Base-by-base conservation (phyloP, 2,329 filamentous ascomycete species). In the Davidsoniella neocaledoniae region DNA sequence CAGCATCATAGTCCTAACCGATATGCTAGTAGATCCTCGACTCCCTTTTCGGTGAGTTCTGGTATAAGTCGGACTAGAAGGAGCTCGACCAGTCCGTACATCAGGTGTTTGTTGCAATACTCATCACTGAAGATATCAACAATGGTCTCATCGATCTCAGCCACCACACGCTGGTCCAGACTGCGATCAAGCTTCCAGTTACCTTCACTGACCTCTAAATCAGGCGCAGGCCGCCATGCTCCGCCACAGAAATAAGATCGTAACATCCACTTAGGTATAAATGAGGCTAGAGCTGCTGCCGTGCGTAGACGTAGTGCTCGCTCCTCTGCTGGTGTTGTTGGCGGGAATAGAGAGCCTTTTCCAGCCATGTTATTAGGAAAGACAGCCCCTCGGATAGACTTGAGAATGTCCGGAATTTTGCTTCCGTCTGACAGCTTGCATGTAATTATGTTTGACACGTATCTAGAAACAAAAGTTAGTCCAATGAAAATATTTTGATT, bases 81-180 rank as follows among this genome's bases (percentile, higher is more conserved):
- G 52, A 90, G 66, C 66, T 98, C 91, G 33, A 96, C 66, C 44
- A 91, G 70, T 42, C 77, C 72, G 60, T 94, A 94, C 57, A 94
- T 68, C 29, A 96, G 68, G 66, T 95, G 87, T 67, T 88, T 93
- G 66, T 98, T 98, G 65, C 87, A 82, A 66, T 94, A 94, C 47
- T 74, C 70, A 64, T 95, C 87, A 14, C 75, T 76, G 56, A 94
- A 81, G 37, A 88, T 69, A 57, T 83, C 77, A 43, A 96, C 69
- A 43, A 87, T 68, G 23, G 74, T 66, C 54, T 72, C 66, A 59
- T 80, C 76, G 55, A 86, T 72, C 57, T 81, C 73, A 53, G 67
- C 63, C 42, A 77, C 64, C 52, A 78, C 66, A 54, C 68, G 65
- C 48, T 74, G 67, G 19, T 72, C 67, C 48, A 67, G 62, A 44